phyloP scores from a whole-genome alignment of 2,329 filamentous ascomycete genomes.

The Mollisia scopiformis region DNA sequence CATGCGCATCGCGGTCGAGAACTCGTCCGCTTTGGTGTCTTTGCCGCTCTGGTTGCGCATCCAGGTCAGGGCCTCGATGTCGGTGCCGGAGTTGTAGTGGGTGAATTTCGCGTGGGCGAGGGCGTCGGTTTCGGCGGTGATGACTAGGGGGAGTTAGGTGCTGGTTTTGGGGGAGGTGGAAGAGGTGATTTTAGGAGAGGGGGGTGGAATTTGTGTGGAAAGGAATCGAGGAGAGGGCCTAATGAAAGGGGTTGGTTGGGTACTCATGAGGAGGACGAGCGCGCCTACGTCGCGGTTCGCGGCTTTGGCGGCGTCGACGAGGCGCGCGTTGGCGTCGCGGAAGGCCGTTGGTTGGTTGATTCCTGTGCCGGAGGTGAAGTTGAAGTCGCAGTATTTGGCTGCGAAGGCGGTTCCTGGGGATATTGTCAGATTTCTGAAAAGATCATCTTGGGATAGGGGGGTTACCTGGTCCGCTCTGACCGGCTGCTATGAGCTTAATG shows the following conservation, averaged over 20 bases:
- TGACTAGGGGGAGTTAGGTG: constrained; percentile 39
- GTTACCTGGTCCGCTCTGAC: constrained; percentile 39
- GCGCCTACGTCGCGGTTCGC: constrained; percentile 37
- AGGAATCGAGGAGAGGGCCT: too few relatives aligned
- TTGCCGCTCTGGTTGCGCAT: constrained; percentile 37
- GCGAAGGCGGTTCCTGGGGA: constrained; percentile 39
- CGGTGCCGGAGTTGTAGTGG: constrained; percentile 36
- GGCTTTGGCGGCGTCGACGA: constrained; percentile 35
- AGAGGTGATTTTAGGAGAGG: too few relatives aligned
- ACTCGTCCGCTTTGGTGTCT: constrained; percentile 36
- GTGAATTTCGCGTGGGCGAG: constrained; percentile 37
- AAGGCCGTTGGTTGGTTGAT: constrained; percentile 38
- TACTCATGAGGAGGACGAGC: too few relatives aligned
- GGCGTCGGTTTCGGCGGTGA: constrained; percentile 38
- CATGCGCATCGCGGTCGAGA: constrained; percentile 36
- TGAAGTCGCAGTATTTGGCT: constrained; percentile 37
- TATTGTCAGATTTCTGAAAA: too few relatives aligned
- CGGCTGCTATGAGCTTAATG: constrained; percentile 39
- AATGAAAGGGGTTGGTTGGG: too few relatives aligned
- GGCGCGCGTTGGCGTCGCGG: constrained; percentile 28
- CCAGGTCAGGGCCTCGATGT: constrained; percentile 37
- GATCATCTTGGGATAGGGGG: too few relatives aligned
- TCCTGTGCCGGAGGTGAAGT: constrained; percentile 37
- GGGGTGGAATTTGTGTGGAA: too few relatives aligned
- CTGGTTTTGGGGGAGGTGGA: too few relatives aligned